Percentiles rank a stretch among this genome's conserved stretches.
phyloP scores from a whole-genome alignment of 768 basidiomycete genomes.

The Lactifluus echinatus region DNA sequence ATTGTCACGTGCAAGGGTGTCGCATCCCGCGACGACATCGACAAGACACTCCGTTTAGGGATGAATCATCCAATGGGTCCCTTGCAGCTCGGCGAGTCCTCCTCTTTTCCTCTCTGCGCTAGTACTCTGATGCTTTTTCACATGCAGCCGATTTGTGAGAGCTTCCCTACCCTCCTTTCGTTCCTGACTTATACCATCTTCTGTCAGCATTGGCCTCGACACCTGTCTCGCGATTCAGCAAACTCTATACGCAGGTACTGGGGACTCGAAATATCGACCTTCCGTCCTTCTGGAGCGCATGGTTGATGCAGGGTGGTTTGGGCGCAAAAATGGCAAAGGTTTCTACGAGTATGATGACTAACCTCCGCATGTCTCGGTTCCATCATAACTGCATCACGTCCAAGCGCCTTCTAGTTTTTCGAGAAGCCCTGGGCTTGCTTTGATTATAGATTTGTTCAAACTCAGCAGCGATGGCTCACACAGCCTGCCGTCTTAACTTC shows the following conservation, averaged over 20 bases:
- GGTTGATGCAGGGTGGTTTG: constrained; percentile 95
- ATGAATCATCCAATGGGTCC: constrained; percentile 97
- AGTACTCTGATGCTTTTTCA: background rate
- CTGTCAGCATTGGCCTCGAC: constrained; percentile 89
- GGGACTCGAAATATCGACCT: constrained; percentile 93
- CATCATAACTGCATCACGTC: background rate
- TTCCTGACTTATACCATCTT: background rate
- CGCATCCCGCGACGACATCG: constrained; percentile 92
- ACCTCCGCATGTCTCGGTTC: background rate
- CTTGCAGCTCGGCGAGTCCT: constrained; percentile 59
- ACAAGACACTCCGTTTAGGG: constrained; percentile 86
- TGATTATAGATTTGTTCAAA: background rate
- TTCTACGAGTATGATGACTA: constrained; percentile 73
- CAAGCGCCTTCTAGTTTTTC: background rate
- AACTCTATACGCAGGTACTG: constrained; percentile 79
- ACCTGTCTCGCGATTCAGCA: constrained; percentile 92
- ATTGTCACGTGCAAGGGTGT: constrained; percentile 37
- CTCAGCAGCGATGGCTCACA: background rate
- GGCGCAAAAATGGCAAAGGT: constrained; percentile 87
- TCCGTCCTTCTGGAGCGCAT: constrained; percentile 84
- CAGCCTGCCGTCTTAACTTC: background rate
- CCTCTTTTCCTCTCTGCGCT: background rate
- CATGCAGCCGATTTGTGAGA: constrained; percentile 31
- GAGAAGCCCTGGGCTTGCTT: background rate
- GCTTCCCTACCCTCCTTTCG: background rate